Base-by-base conservation (phyloP, 1,284 basidiomycete species). In the Moesziomyces sp. region DNA sequence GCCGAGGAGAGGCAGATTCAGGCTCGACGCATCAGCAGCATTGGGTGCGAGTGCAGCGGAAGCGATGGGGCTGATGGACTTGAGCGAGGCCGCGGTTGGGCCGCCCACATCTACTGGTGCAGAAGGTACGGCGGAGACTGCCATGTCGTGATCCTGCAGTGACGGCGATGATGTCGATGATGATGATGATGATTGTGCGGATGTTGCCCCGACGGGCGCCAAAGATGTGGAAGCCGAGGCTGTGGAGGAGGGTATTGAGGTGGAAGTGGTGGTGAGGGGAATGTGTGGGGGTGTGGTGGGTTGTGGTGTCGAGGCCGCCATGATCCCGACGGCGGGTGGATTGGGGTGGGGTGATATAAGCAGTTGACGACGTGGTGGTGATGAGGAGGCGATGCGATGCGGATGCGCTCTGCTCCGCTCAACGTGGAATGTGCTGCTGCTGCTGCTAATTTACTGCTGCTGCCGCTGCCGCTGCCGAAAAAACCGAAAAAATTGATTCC, bases 111-210 rank as follows among this genome's bases (percentile, higher is more conserved):
- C 59, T 21, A 56, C 28, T 18, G 48, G n/a, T 13, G 61, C 51
- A 46, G 57, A 54, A 16, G 59, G 49, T 40, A 61, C 50, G 26
- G 58, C 52, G 13, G 68, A 33, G 3, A 71, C 54, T 5, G 62
- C 61, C 58, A 72, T 66, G 14, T 65, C 63, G 47, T 58, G 43
- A 46, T 64, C 59, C 52, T 64, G 54, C 30, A 26, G 24, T 7
- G 46, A 49, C 40, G 9, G 54, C 50, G 4, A 53, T 57, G 30
- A 57, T 57, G 28, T 53, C 56, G 23, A 70, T 62, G 23, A 70
- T 62, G 19, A 58, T 71, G 8, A 35, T 14, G 54, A 46, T 38
- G 24, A 3, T 26, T 26, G 24, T 26, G 51, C 21, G 3, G 57
- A 40, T n/a, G 56, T 43, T 45, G 47, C 55, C 47, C 52, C 53